Evolutionary conservation across 2,329 filamentous ascomycete genomes (phyloP).

Genomic region (Apiospora hydei): DNA sequence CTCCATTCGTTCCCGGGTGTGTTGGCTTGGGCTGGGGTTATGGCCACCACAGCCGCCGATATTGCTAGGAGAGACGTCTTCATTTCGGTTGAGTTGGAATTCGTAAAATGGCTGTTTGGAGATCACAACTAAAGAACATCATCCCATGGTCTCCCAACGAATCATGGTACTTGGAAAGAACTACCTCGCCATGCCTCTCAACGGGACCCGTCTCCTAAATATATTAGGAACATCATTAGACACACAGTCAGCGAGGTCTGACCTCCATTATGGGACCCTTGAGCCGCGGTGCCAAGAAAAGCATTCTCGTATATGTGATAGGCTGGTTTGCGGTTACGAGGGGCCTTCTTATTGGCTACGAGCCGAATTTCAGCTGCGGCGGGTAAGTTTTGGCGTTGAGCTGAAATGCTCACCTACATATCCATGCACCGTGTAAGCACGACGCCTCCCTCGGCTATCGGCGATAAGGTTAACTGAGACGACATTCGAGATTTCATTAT

Average conservation of each 20-base stretch:
- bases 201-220: background rate
- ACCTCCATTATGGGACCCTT: background rate
- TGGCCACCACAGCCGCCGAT: background rate
- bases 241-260: background rate
- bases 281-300: background rate
- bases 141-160: no score
- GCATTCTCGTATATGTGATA: background rate
- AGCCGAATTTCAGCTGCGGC: background rate
- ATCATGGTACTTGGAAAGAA: background rate
- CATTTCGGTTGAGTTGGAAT: no score
- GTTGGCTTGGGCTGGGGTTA: background rate
- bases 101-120: background rate
- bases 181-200: background rate
- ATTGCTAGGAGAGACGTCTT: background rate
- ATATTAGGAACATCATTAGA: background rate
- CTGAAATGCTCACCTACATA: no score
- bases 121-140: no score
- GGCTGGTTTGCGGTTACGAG: background rate
- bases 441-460: no score
- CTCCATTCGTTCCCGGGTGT: background rate
- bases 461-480: no score
- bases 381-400: no score
- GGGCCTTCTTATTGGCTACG: background rate
- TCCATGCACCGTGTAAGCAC: no score
- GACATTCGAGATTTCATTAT: no score